Conservation (phyloP, 2,329 filamentous ascomycete species). For the Domatiomyces catenatus region DNA sequence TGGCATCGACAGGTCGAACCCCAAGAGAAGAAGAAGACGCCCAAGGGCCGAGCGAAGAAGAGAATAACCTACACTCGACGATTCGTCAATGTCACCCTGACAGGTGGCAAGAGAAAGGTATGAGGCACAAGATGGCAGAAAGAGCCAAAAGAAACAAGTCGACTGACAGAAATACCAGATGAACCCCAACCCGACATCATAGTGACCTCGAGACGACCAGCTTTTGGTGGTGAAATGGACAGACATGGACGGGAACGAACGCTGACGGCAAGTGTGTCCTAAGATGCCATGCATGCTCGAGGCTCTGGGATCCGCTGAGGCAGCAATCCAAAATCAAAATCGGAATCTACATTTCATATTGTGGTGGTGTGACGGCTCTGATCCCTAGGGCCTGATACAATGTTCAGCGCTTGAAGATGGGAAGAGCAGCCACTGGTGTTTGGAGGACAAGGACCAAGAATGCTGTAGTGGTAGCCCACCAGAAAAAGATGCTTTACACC, state of each 20-base stretch:
- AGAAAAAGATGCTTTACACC: not conserved
- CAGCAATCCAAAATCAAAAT: not conserved
- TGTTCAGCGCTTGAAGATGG: conserved; percentile 10
- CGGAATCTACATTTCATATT: not conserved
- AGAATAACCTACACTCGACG: conserved; percentile 89
- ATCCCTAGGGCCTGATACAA: conserved; percentile 6
- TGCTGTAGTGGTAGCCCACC: not conserved
- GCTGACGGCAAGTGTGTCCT: not conserved
- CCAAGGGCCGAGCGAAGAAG: conserved; percentile 97
- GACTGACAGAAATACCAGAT: conserved; percentile 4
- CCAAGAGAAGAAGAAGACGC: conserved; percentile 91
- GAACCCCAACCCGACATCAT: conserved; percentile 15
- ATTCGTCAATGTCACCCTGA: conserved; percentile 96
- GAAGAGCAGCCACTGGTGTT: conserved; percentile 1
- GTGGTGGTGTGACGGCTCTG: not conserved
- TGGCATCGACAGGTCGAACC: conserved; percentile 50
- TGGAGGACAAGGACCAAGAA: not conserved
- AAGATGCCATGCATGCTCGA: not conserved
- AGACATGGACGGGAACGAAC: not conserved
- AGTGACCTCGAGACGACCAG: conserved; percentile 2
- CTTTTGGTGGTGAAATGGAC: not conserved
- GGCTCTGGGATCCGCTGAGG: not conserved
- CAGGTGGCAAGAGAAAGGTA: conserved; percentile 97
- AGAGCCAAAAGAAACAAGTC: not conserved
- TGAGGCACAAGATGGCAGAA: conserved; percentile 17